Conservation (phyloP, 2,329 filamentous ascomycete species). For the Simplicillium sp. region DNA sequence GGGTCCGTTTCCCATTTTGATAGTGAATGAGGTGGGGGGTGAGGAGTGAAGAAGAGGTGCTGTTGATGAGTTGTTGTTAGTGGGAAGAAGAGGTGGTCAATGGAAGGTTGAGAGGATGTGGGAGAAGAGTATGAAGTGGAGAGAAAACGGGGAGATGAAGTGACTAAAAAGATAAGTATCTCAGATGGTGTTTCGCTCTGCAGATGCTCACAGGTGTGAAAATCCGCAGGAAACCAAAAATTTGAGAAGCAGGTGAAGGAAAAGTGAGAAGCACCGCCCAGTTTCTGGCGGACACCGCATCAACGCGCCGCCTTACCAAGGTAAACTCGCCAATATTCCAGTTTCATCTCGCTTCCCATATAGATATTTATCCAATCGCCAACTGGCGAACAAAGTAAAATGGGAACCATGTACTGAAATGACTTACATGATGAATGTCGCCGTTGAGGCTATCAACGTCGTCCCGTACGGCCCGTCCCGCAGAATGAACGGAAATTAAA, state of each 20-base stretch:
- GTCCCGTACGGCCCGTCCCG: slow-evolving; percentile 6
- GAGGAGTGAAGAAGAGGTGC: background rate
- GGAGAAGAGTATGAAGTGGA: background rate
- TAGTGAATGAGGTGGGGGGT: background rate
- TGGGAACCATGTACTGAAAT: background rate
- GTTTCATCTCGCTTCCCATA: too few species aligned
- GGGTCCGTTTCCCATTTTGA: slow-evolving; percentile 18
- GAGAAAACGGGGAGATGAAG: background rate
- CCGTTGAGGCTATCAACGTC: background rate
- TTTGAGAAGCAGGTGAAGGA: too few species aligned
- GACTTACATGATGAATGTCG: background rate
- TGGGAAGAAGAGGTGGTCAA: background rate
- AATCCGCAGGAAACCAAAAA: too few species aligned
- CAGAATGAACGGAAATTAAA: background rate
- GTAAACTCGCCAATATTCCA: too few species aligned
- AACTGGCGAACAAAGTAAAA: background rate
- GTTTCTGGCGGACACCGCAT: too few species aligned
- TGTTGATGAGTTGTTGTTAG: background rate
- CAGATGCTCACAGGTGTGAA: slow-evolving; percentile 1
- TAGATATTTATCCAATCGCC: too few species aligned
- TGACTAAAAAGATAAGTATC: background rate
- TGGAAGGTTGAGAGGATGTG: background rate
- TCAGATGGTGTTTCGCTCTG: background rate
- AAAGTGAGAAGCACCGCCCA: too few species aligned
- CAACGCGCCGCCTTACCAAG: too few species aligned